These are phyloP conservation scores for Lagenidium giganteum DNA, from an alignment of 352 stramenopile genomes.

Conservation along the genomic window DNA sequence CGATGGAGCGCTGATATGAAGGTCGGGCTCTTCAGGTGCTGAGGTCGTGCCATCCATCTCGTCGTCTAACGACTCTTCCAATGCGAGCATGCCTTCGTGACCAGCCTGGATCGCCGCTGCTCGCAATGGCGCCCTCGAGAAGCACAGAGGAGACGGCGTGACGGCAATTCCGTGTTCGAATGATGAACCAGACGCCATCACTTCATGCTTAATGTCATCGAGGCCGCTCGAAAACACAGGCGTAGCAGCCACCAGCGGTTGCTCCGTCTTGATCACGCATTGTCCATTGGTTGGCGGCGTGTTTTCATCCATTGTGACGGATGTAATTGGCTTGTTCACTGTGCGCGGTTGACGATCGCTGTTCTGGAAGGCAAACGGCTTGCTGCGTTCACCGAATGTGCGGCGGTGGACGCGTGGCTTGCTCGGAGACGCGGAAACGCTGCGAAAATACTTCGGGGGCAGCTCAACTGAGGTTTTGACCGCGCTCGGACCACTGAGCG, in stretches of 20 bases:
- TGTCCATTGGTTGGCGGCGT: background rate
- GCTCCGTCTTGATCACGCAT: conserved; percentile 2
- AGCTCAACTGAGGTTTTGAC: conserved; percentile 14
- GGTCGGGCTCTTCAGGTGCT: no score
- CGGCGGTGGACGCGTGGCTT: conserved; percentile 45
- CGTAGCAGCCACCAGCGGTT: conserved; percentile 1
- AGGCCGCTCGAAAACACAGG: conserved; percentile 3
- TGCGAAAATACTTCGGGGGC: conserved; percentile 38
- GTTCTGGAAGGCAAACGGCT: conserved; percentile 41
- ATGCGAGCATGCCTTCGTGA: no score
- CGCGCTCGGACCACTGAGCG: no score
- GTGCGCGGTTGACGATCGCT: conserved; percentile 5
- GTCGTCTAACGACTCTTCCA: no score
- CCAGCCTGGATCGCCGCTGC: no score
- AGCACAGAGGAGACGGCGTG: no score
- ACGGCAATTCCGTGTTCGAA: no score
- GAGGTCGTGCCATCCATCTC: no score
- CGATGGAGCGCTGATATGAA: no score
- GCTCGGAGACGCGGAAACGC: conserved; percentile 26
- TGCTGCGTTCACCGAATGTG: conserved; percentile 51
- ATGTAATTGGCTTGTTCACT: background rate
- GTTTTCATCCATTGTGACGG: background rate
- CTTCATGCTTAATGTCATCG: background rate
- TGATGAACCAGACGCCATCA: no score
- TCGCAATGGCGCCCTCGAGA: no score